Base-by-base conservation (phyloP, 352 stramenopile species). In the Phytopythium oedochilum region DNA sequence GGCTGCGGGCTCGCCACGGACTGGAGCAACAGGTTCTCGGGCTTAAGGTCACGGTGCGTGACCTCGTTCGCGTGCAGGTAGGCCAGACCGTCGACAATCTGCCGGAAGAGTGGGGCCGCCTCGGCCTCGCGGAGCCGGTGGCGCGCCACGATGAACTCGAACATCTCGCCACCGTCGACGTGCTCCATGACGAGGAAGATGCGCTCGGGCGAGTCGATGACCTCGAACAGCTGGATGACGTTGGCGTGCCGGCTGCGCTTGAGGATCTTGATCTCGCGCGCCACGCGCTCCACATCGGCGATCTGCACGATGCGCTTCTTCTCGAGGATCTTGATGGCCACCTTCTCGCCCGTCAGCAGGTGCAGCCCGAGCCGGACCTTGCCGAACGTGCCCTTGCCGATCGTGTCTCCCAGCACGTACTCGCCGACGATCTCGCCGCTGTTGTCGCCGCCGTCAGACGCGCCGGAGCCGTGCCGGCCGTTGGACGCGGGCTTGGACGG, bases 171-270 rank as follows among this genome's bases (percentile, higher is more conserved):
- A 15, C 85, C 86, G 55, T 97, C 89, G 22, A 89, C 70, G 68
- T 91, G 86, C 58, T 98, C 93, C 87, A 97, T 97, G 57, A 98
- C 94, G 5, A 98, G 66, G 49, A 96, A 97, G 45, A 98, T 97
- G 23, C 74, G 68, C 39, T 83, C 80, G 6, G 74, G 73, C 17
- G 85, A 87, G 66, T 97, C 87, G 29, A 97, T 77, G 3, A 97
- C 88, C 62, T 97, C 86, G 55, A 48, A 87, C 74, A 53, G 38
- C 40, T 44, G 88, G n/a, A 97, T 94, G 29, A 97, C 83, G 55
- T 97, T 96, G 5, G 67, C 59, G 63, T 98, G 92, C 23, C 79
- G 75, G 52, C 92, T 91, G 25, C 79, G 75, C 67, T 97, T 97
- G 18, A 98, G 76, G 49, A 98, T 97, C 61, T 96, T 94, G 55